Evolutionary conservation across 1,284 basidiomycete genomes (phyloP).

Genomic region (Bondarzewia mesenterica): DNA sequence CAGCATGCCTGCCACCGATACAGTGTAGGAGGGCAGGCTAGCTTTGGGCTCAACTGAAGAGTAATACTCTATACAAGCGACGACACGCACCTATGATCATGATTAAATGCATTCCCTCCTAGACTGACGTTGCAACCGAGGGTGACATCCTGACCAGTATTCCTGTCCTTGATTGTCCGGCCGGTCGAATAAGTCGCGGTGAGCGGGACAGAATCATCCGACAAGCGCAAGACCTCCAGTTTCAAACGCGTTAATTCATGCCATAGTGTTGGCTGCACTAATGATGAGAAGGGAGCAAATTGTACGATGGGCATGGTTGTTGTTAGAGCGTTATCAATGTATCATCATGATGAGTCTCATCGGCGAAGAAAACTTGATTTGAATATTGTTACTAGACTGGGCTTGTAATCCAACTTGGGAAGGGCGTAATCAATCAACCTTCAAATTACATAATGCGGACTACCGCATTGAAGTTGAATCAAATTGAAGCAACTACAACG

Average conservation of each 20-base stretch:
- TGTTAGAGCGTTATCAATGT: no score
- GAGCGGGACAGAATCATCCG: slow-evolving; percentile 64
- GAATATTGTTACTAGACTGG: no score
- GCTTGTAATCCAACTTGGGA: no score
- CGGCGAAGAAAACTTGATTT: no score
- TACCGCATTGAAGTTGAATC: no score
- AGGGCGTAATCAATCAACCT: no score
- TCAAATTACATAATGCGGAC: no score
- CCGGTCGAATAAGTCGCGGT: slow-evolving; percentile 67
- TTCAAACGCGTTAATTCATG: slow-evolving; percentile 84
- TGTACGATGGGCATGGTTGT: slow-evolving; percentile 56
- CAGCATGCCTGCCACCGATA: slow-evolving; percentile 53
- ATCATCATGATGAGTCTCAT: no score
- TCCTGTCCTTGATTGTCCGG: slow-evolving; percentile 65
- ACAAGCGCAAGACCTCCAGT: slow-evolving; percentile 84
- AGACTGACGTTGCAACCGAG: slow-evolving; percentile 54
- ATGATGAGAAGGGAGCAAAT: slow-evolving; percentile 82
- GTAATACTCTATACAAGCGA: neutral
- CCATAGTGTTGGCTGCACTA: slow-evolving; percentile 91
- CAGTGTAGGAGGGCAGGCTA: slow-evolving; percentile 35
- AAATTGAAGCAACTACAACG: neutral
- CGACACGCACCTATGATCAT: slow-evolving; percentile 21
- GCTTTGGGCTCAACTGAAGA: neutral
- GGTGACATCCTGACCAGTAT: slow-evolving; percentile 56
- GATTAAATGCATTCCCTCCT: slow-evolving; percentile 50